These are phyloP conservation scores for Pseudognaphalium luteoalbum DNA, from an alignment of 129 eudicot species.

Conservation along the genomic window DNA sequence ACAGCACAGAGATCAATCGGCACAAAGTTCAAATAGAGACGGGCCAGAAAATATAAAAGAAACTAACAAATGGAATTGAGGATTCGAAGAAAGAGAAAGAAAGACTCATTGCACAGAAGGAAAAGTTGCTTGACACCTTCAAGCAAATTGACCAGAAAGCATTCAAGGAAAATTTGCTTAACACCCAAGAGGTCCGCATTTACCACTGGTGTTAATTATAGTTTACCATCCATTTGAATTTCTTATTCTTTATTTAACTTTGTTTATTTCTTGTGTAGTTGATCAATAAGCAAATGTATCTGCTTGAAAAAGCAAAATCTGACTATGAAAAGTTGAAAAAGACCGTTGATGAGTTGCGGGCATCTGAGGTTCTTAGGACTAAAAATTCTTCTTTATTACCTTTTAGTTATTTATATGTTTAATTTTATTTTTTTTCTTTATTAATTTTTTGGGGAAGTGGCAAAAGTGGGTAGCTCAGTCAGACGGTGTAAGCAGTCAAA, in stretches of 20 bases:
- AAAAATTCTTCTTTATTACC: background rate
- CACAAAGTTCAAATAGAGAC: conserved; percentile 92
- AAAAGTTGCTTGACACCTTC: conserved; percentile 53
- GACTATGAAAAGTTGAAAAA: conserved; percentile 77
- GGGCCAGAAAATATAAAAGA: conserved; percentile 69
- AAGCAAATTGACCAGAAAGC: conserved; percentile 88
- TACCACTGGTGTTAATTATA: background rate
- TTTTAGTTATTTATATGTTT: no score
- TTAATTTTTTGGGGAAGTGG: background rate
- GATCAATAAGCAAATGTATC: conserved; percentile 57
- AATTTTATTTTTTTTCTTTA: background rate
- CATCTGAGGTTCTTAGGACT: conserved; percentile 63
- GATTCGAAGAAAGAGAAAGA: conserved; percentile 86
- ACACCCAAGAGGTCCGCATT: conserved; percentile 66
- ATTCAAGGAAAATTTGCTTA: conserved; percentile 36
- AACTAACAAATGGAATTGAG: conserved; percentile 70
- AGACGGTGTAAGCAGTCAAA: background rate
- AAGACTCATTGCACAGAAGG: conserved; percentile 53
- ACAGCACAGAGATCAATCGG: conserved; percentile 80
- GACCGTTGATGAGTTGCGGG: conserved; percentile 75
- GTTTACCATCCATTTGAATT: conserved; percentile 7
- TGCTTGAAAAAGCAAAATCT: conserved; percentile 73
- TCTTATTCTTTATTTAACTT: background rate
- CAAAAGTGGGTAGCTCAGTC: background rate
- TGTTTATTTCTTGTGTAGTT: background rate